Percentiles rank a stretch among this genome's conserved stretches.
phyloP scores from a whole-genome alignment of 2,329 filamentous ascomycete genomes.

The Magnaporthiopsis rhizophila region DNA sequence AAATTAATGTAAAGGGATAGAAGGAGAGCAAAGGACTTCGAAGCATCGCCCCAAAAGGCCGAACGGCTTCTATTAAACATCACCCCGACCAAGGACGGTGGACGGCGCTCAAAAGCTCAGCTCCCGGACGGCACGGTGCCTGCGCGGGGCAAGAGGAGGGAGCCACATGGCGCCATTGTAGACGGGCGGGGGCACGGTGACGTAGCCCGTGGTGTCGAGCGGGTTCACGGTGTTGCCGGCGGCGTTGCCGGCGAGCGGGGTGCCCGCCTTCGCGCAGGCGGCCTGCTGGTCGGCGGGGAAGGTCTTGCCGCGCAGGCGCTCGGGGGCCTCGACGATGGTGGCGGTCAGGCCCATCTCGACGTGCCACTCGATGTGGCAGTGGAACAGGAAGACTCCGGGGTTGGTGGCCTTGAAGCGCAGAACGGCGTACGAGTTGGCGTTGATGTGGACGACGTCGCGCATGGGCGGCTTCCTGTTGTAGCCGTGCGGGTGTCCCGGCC shows the following conservation, averaged over 20 bases:
- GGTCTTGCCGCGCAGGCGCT: slow-evolving; percentile 43
- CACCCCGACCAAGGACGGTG: background rate
- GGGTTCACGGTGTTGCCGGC: slow-evolving; percentile 53
- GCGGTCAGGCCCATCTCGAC: slow-evolving; percentile 49
- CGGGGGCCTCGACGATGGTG: slow-evolving; percentile 48
- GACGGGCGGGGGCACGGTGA: slow-evolving; percentile 39
- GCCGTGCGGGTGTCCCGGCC: slow-evolving; percentile 22
- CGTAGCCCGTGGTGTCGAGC: slow-evolving; percentile 45
- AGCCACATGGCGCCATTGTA: slow-evolving; percentile 31
- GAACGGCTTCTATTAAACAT: background rate
- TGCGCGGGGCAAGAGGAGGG: background rate
- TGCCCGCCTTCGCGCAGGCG: slow-evolving; percentile 33
- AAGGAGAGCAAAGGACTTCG: background rate
- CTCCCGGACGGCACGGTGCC: background rate
- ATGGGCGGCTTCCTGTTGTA: slow-evolving; percentile 21
- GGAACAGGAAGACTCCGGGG: slow-evolving; percentile 47
- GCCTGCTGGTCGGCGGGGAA: slow-evolving; percentile 52
- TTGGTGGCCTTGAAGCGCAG: slow-evolving; percentile 44
- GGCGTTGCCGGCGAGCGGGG: slow-evolving; percentile 54
- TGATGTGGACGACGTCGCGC: slow-evolving; percentile 31
- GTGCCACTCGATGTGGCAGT: slow-evolving; percentile 57
- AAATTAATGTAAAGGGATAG: background rate
- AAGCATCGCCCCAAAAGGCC: background rate
- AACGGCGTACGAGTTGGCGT: slow-evolving; percentile 36
- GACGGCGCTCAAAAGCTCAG: slow-evolving; percentile 18